Conservation (phyloP, 345 rosid species). For the Boechera retrofracta region DNA sequence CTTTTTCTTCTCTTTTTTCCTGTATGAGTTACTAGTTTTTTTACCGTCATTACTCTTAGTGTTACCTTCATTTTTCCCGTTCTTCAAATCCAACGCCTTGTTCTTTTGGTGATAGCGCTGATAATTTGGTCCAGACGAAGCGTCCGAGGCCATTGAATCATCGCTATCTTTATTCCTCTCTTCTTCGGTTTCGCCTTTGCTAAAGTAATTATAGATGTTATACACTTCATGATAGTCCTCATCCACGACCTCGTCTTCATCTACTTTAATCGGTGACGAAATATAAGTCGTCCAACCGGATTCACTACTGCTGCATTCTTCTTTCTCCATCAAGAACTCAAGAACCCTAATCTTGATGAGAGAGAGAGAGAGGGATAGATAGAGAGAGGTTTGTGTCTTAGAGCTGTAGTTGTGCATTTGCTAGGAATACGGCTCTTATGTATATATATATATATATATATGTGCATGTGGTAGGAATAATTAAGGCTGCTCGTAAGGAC, state of each 20-base stretch:
- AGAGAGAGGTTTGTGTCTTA: constrained; percentile 9
- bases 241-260: constrained; percentile 46
- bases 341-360: constrained; percentile 41
- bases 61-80: constrained; percentile 35
- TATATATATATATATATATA: constrained; percentile 32
- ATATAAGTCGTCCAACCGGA: constrained; percentile 85
- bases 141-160: constrained; percentile 85
- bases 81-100: constrained; percentile 31
- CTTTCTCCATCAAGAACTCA: constrained; percentile 46
- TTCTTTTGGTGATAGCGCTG: constrained; percentile 41
- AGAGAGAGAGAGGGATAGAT: constrained; percentile 9
- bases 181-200: constrained; percentile 44
- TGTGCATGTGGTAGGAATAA: constrained; percentile 38
- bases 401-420: constrained; percentile 31
- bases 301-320: constrained; percentile 84
- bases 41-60: constrained; percentile 39
- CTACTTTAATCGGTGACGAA: constrained; percentile 61
- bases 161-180: constrained; percentile 61
- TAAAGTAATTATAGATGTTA: constrained; percentile 24
- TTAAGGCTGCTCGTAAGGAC: constrained; percentile 46
- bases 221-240: constrained; percentile 39
- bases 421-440: constrained; percentile 5
- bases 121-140: constrained; percentile 68
- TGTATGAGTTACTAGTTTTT: constrained; percentile 27
- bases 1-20: constrained; percentile 42